phyloP scores from a whole-genome alignment of 2,329 filamentous ascomycete genomes.

The Chalaropsis thielavioides region DNA sequence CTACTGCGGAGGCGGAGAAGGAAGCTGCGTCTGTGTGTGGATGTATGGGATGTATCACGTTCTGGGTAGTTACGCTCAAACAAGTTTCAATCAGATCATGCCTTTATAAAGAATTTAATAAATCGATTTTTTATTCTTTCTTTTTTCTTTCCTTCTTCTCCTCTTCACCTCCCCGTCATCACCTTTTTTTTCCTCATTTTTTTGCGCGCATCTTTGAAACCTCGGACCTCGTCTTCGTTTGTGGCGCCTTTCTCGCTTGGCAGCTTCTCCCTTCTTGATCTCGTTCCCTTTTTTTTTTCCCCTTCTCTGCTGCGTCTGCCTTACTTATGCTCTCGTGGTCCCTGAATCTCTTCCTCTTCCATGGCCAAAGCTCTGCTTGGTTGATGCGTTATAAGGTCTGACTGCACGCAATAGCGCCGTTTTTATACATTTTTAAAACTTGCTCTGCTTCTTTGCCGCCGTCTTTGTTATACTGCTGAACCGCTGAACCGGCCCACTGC shows the following conservation, averaged over 20 bases:
- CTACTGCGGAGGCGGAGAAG: neutral
- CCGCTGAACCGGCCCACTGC: neutral
- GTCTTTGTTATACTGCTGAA: neutral
- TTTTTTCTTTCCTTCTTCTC: neutral
- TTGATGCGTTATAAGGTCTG: neutral
- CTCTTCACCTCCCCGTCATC: neutral
- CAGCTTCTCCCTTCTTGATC: neutral
- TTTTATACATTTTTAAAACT: neutral
- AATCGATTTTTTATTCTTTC: neutral
- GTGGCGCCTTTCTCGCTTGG: neutral
- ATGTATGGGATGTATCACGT: neutral
- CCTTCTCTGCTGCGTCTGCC: neutral
- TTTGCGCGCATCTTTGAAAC: neutral
- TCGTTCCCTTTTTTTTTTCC: neutral
- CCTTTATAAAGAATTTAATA: neutral
- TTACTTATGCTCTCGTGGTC: neutral
- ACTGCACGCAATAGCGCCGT: neutral
- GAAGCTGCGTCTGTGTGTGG: neutral
- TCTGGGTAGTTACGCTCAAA: conserved; percentile 3
- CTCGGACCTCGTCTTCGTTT: neutral
- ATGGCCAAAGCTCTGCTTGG: neutral
- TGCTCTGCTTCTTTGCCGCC: neutral
- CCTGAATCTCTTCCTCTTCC: neutral
- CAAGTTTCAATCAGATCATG: conserved; percentile 7
- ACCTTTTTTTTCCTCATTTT: neutral